Evolutionary conservation across 1,139 yeast genomes (phyloP).

Genomic region (Wickerhamomyces sp.): DNA sequence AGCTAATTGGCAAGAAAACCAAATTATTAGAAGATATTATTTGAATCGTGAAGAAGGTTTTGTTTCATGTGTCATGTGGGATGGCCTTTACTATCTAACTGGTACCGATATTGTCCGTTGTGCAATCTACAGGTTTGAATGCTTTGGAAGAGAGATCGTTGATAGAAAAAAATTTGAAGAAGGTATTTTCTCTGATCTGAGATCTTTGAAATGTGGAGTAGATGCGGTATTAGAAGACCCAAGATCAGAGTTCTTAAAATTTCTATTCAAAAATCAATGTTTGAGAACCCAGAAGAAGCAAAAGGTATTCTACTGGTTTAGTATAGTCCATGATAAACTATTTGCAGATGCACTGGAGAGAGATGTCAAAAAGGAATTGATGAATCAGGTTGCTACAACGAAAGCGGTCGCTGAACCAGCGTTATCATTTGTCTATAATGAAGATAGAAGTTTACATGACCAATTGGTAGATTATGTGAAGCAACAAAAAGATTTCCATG

Average conservation of each 20-base stretch:
- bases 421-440: conserved; percentile 52
- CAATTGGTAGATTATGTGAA: conserved; percentile 48
- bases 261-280: conserved; percentile 81
- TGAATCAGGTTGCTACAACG: conserved; percentile 57
- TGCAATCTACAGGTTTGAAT: conserved; percentile 82
- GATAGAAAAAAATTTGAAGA: conserved; percentile 96
- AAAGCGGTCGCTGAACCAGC: conserved; percentile 59
- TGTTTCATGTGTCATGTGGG: conserved; percentile 92
- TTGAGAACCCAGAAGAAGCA: conserved; percentile 94
- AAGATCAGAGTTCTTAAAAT: conserved; percentile 78
- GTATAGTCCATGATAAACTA: conserved; percentile 89
- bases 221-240: conserved; percentile 91
- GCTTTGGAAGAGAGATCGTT: conserved; percentile 79
- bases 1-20: conserved; percentile 88
- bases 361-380: conserved; percentile 75
- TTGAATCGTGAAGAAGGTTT: conserved; percentile 86
- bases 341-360: conserved; percentile 94
- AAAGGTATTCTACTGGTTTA: conserved; percentile 95
- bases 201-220: conserved; percentile 80
- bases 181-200: conserved; percentile 87
- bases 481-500: conserved; percentile 24
- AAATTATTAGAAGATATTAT: conserved; percentile 80
- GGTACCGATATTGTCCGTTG: conserved; percentile 97
- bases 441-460: conserved; percentile 37
- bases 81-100: conserved; percentile 81